A percentile compares a stretch with the other conserved stretches of the same genome.
Evolutionary conservation across 768 basidiomycete species (phyloP).

Genomic region (Tephrocybe sp.): DNA sequence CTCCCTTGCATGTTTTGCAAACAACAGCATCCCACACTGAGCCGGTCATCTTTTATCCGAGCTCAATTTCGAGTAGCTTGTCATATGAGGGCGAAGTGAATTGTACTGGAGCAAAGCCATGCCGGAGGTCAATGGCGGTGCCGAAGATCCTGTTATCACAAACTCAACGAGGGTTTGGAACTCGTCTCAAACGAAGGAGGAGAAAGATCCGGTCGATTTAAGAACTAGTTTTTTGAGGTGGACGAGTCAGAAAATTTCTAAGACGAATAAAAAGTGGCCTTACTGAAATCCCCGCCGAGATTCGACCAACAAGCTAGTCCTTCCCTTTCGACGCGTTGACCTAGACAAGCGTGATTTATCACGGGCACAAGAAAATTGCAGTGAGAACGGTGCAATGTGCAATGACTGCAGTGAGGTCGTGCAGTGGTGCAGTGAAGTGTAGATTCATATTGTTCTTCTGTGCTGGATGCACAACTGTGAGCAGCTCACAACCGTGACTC

Average conservation of each 20-base stretch:
- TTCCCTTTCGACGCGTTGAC: constrained; percentile 36
- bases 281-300: constrained; percentile 75
- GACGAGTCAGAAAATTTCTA: background rate
- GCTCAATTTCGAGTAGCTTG: constrained; percentile 50
- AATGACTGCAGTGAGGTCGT: too few relatives aligned
- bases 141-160: constrained; percentile 87
- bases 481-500: too few relatives aligned
- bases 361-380: too few relatives aligned
- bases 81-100: constrained; percentile 51
- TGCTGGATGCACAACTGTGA: too few relatives aligned
- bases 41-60: constrained; percentile 39
- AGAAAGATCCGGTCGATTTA: constrained; percentile 86
- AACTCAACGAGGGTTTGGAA: constrained; percentile 87
- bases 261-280: constrained; percentile 16
- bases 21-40: constrained; percentile 58
- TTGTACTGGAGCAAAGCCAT: constrained; percentile 55
- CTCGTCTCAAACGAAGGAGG: constrained; percentile 79
- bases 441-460: too few relatives aligned
- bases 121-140: constrained; percentile 79
- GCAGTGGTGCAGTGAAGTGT: too few relatives aligned
- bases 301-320: constrained; percentile 57
- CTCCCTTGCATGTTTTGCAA: constrained; percentile 53
- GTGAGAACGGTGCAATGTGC: too few relatives aligned
- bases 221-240: constrained; percentile 53
- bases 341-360: background rate